Conservation (phyloP, 2,329 filamentous ascomycete species). For the Dactylellina sp. region DNA sequence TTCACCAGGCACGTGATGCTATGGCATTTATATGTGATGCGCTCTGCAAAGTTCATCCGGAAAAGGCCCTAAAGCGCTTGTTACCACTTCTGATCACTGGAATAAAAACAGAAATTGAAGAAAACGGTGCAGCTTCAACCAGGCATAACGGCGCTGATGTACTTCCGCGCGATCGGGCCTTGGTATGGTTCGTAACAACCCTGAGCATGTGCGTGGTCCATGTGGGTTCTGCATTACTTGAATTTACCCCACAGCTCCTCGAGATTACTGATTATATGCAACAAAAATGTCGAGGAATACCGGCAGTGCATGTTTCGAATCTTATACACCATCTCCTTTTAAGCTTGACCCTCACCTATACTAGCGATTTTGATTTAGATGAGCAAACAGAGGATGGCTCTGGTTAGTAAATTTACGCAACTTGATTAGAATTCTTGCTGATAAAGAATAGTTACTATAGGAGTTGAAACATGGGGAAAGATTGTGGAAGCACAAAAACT, state of each 20-base stretch:
- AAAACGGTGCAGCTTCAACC: constrained; percentile 94
- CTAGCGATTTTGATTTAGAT: constrained; percentile 87
- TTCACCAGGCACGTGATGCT: constrained; percentile 94
- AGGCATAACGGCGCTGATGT: constrained; percentile 94
- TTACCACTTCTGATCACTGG: constrained; percentile 89
- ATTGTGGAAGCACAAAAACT: constrained; percentile 79
- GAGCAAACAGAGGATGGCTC: constrained; percentile 72
- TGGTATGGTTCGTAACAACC: constrained; percentile 98
- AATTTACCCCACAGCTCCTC: constrained; percentile 88
- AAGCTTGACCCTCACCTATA: constrained; percentile 93
- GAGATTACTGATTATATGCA: constrained; percentile 97
- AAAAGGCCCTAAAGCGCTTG: constrained; percentile 90
- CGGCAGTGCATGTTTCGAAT: constrained; percentile 96
- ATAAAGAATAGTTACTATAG: constrained; percentile 18
- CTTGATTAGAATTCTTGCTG: constrained; percentile 15
- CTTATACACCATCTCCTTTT: constrained; percentile 96
- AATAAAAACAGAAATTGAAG: constrained; percentile 95
- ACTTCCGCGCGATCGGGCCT: constrained; percentile 86
- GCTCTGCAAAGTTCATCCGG: constrained; percentile 92
- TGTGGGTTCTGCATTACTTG: constrained; percentile 87
- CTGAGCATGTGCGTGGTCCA: constrained; percentile 98
- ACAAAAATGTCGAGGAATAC: constrained; percentile 89
- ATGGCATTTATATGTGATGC: constrained; percentile 99
- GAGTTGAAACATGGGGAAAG: constrained; percentile 83
- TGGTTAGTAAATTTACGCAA: constrained; percentile 10